These are phyloP conservation scores for Tuber calosporum DNA, from an alignment of 495 filamentous ascomycete genomes.

Conservation along the genomic window DNA sequence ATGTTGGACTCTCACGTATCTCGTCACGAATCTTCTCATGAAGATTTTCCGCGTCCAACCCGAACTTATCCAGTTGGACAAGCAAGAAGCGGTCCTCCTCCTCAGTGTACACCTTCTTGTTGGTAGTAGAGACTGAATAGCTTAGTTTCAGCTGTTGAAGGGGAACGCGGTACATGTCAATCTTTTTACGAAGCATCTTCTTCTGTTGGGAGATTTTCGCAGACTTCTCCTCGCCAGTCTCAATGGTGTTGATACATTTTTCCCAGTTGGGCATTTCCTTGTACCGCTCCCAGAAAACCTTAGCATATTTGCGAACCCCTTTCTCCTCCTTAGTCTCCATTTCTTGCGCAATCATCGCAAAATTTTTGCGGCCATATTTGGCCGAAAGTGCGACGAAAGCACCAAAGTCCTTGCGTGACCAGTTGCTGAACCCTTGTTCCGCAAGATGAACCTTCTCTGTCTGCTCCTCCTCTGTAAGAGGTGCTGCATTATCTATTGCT, in stretches of 20 bases:
- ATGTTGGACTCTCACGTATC: slow-evolving; percentile 87
- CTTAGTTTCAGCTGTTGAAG: slow-evolving; percentile 97
- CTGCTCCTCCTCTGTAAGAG: slow-evolving; percentile 83
- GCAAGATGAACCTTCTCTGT: slow-evolving; percentile 72
- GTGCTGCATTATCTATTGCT: slow-evolving; percentile 83
- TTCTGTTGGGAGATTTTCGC: slow-evolving; percentile 84
- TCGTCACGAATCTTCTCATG: slow-evolving; percentile 83
- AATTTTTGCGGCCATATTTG: slow-evolving; percentile 81
- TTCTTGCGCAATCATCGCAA: slow-evolving; percentile 74
- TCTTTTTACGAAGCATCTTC: slow-evolving; percentile 89
- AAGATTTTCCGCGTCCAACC: slow-evolving; percentile 75
- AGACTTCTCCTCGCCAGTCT: slow-evolving; percentile 82
- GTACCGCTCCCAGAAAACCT: slow-evolving; percentile 90
- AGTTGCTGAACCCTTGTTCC: slow-evolving; percentile 78
- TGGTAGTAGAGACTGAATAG: slow-evolving; percentile 96
- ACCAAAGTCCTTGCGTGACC: slow-evolving; percentile 96
- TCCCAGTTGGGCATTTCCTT: slow-evolving; percentile 77
- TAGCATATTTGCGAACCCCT: slow-evolving; percentile 81
- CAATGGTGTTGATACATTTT: slow-evolving; percentile 79
- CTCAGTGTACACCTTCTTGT: slow-evolving; percentile 99
- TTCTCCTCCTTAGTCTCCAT: slow-evolving; percentile 81
- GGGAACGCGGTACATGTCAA: slow-evolving; percentile 89
- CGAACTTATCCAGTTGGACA: slow-evolving; percentile 83
- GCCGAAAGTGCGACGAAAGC: slow-evolving; percentile 94
- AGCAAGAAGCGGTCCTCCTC: slow-evolving; percentile 96